Base-by-base conservation (phyloP, 2,329 filamentous ascomycete genomes). In the Hymenoscyphus scutula region DNA sequence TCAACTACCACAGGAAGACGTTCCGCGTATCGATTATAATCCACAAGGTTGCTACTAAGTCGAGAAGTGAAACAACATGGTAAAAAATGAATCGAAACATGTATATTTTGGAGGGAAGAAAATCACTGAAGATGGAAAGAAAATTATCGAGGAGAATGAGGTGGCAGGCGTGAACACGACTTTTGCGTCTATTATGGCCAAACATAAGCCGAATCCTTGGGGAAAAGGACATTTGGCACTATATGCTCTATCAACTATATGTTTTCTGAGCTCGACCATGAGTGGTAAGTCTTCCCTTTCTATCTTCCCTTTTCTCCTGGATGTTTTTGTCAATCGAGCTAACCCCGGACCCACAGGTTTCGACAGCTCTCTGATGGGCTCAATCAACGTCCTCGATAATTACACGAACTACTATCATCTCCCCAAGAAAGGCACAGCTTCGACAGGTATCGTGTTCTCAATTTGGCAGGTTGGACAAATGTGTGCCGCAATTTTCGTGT, bases 351-450 rank as follows among this genome's bases (percentile, higher is more conserved):
- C 5, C 19, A 13, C 45, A 51, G 45, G 45, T 4, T 51, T 51
- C 10, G 45, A 51, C 19, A 25, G 45, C 23, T 51, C 45, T 5
- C 45, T 51, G 8, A 51, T 51, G 45, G 45, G 45, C 45, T 51
- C 45, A 10, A 51, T 51, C 45, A 51, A 51, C 19, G 45, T 51
- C n/a, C 45, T 51, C 19, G 45, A 51, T 15, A 51, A 51, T 4
- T 51, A 51, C 45, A 51, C 45, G 11, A 25, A 51, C 13, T 51
- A 51, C 45, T 51, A 51, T 13, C 2, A 51, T 23, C 19, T 51
- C 8, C 45, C 45, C 7, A 51, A 51, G 45, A 51, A 51, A 51
- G 45, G 45, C 2, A 51, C 45, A 51, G 45, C 45, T 51, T 51
- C 45, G 1, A 51, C 45, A 3, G 45, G 45, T 13, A 51, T 51